phyloP scores from a whole-genome alignment of 768 basidiomycete species.

The Mycena pura region DNA sequence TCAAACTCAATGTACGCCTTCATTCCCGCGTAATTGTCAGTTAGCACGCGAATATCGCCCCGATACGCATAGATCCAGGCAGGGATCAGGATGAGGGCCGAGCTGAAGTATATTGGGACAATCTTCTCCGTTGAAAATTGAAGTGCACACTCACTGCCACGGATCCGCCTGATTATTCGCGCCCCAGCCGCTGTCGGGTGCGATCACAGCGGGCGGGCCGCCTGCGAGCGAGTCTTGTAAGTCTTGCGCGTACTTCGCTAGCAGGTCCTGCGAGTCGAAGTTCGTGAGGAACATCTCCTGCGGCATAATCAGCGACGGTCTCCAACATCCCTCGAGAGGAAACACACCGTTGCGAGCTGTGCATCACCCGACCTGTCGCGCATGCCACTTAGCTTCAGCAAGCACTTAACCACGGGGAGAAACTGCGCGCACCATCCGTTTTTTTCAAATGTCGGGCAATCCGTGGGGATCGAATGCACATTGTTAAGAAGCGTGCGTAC shows the following conservation, averaged over 20 bases:
- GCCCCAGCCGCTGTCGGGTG: constrained; percentile 39
- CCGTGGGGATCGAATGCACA: constrained; percentile 32
- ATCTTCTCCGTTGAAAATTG: not conserved
- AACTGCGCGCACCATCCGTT: constrained; percentile 38
- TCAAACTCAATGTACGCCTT: constrained; percentile 39
- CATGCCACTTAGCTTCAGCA: not conserved
- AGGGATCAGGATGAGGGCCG: constrained; percentile 38
- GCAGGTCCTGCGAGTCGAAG: constrained; percentile 33
- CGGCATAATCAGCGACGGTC: not conserved
- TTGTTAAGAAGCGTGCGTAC: constrained; percentile 34
- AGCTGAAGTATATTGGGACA: constrained; percentile 15
- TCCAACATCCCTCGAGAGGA: not conserved
- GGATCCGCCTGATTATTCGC: constrained; percentile 40
- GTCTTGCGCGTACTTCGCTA: constrained; percentile 37
- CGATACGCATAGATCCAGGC: constrained; percentile 39
- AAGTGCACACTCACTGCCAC: constrained; percentile 34
- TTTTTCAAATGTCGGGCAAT: constrained; percentile 40
- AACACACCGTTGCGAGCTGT: constrained; percentile 35
- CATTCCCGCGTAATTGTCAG: constrained; percentile 37
- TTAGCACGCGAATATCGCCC: constrained; percentile 33
- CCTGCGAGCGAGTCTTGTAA: constrained; percentile 32
- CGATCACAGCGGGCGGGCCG: constrained; percentile 36
- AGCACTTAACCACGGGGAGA: too few relatives aligned
- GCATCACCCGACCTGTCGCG: constrained; percentile 33
- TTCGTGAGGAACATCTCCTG: constrained; percentile 40